Percentiles rank a stretch among this genome's conserved stretches.
phyloP scores from a whole-genome alignment of 768 basidiomycete species.

The Podaxis carcinomalis region DNA sequence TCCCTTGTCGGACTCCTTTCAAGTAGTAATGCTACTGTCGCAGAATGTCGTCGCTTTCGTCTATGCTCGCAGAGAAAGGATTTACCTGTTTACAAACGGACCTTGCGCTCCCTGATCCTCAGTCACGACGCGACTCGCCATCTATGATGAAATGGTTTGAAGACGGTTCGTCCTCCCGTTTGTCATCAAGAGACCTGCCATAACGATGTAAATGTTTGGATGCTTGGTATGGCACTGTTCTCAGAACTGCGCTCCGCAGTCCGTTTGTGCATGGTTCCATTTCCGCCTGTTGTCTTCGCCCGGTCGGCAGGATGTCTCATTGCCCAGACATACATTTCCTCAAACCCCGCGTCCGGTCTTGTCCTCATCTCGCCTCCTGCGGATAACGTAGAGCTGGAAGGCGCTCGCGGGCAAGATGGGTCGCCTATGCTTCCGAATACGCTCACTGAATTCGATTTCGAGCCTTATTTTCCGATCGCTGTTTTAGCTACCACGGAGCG shows the following conservation, averaged over 20 bases:
- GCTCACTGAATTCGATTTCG: slow-evolving; percentile 53
- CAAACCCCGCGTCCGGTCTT: slow-evolving; percentile 57
- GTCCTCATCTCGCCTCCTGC: slow-evolving; percentile 56
- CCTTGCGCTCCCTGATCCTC: slow-evolving; percentile 23
- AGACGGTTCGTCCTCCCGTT: slow-evolving; percentile 6
- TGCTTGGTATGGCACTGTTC: background rate
- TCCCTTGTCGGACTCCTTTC: background rate
- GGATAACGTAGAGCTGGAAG: slow-evolving; percentile 31
- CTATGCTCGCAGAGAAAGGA: slow-evolving; percentile 42
- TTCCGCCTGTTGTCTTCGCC: slow-evolving; percentile 56
- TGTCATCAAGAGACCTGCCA: background rate
- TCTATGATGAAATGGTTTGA: slow-evolving; percentile 18
- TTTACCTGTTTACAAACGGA: slow-evolving; percentile 45
- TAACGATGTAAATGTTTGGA: background rate
- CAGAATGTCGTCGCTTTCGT: slow-evolving; percentile 32
- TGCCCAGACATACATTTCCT: slow-evolving; percentile 65
- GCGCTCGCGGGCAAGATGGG: background rate
- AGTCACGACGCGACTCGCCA: background rate
- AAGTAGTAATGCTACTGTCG: background rate
- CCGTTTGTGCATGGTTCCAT: slow-evolving; percentile 39
- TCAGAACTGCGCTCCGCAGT: slow-evolving; percentile 41
- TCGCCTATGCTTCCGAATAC: slow-evolving; percentile 27
- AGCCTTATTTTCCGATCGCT: slow-evolving; percentile 58
- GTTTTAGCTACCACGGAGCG: slow-evolving; percentile 37
- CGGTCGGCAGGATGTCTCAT: slow-evolving; percentile 47